Evolutionary conservation across 805 yeast genomes (phyloP).

Genomic region (Limtongia smithiae): DNA sequence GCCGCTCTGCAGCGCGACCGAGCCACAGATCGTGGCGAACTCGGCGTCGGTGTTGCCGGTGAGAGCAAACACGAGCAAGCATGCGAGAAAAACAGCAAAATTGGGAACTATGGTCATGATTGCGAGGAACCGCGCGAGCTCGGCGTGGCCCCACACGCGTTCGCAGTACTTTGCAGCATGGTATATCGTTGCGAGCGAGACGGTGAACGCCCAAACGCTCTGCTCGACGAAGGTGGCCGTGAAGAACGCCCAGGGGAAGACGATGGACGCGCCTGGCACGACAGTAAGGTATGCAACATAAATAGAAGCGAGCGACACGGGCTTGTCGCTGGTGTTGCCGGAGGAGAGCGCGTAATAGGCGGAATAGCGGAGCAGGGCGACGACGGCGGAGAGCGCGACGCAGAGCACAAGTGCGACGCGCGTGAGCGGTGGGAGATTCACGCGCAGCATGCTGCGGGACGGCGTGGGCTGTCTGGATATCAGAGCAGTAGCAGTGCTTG

Average conservation of each 20-base stretch:
- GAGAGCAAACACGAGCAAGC: constrained; percentile 6
- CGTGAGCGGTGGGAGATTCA: constrained; percentile 38
- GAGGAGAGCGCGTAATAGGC: constrained; percentile 33
- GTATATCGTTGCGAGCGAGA: constrained; percentile 42
- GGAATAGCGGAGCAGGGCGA: constrained; percentile 38
- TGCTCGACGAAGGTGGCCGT: constrained; percentile 29
- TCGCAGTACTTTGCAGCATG: constrained; percentile 65
- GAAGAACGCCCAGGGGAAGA: constrained; percentile 30
- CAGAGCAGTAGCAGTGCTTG: neutral
- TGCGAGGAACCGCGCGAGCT: constrained; percentile 48
- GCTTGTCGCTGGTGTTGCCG: constrained; percentile 2
- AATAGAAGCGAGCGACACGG: constrained; percentile 46
- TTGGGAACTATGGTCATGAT: constrained; percentile 42
- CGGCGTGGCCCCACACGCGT: constrained; percentile 58
- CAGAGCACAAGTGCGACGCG: constrained; percentile 31
- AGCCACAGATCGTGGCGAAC: constrained; percentile 51
- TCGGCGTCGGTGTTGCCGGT: neutral
- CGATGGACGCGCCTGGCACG: constrained; percentile 44
- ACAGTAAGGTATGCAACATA: constrained; percentile 51
- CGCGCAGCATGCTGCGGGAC: constrained; percentile 15
- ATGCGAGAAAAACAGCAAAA: constrained; percentile 36
- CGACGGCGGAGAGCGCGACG: constrained; percentile 31
- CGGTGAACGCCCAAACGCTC: constrained; percentile 31
- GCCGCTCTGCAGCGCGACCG: constrained; percentile 54
- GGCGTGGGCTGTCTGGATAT: too few species aligned